phyloP scores from a whole-genome alignment of 164 flowering plant genomes.

The Platanus orientalis region DNA sequence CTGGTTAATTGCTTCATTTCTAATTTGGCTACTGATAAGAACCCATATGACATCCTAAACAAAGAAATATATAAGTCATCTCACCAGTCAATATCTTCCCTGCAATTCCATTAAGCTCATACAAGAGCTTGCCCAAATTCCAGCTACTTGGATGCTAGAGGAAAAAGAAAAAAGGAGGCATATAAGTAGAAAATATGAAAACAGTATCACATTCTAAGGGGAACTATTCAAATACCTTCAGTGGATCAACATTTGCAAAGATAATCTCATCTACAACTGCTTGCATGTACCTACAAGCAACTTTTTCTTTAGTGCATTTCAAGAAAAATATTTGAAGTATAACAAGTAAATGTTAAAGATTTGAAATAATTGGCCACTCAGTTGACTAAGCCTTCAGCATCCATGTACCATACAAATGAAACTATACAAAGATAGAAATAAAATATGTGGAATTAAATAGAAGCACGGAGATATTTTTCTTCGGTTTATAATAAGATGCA shows the following conservation, averaged over 20 bases:
- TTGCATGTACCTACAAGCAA: constrained; percentile 82
- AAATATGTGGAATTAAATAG: too few relatives aligned
- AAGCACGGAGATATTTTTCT: too few relatives aligned
- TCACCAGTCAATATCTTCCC: constrained; percentile 61
- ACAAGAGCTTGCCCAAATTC: constrained; percentile 64
- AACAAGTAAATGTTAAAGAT: too few relatives aligned
- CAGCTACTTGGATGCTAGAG: constrained; percentile 79
- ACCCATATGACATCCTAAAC: background rate
- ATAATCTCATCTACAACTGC: constrained; percentile 91
- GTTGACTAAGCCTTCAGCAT: too few relatives aligned
- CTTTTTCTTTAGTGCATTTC: constrained; percentile 6
- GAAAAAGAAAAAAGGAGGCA: constrained; percentile 2
- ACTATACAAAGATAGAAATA: too few relatives aligned
- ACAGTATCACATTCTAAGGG: background rate
- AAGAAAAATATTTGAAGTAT: background rate
- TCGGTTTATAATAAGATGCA: too few relatives aligned
- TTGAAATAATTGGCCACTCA: too few relatives aligned
- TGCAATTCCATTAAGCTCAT: constrained; percentile 49
- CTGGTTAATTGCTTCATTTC: background rate
- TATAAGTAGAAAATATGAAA: constrained; percentile 7
- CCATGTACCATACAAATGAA: too few relatives aligned
- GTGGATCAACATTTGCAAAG: constrained; percentile 53
- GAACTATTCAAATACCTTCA: constrained; percentile 45
- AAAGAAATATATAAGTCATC: constrained; percentile 7
- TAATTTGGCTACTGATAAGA: background rate